phyloP scores from a whole-genome alignment of 176 grass and related monocot genomes.

The Phoenix roebelenii region DNA sequence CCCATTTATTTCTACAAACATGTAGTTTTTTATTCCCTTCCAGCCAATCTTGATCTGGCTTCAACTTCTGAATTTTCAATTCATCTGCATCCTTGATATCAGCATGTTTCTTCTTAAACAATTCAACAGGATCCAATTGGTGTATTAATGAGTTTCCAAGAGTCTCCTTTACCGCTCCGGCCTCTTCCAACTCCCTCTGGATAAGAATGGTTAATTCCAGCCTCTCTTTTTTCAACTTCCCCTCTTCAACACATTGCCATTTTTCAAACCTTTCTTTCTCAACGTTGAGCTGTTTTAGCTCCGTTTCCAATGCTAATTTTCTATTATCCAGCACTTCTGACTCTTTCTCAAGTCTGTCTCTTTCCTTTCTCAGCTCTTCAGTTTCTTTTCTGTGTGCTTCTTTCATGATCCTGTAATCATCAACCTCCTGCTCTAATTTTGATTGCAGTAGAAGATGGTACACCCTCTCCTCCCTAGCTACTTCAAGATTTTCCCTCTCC shows the following conservation, averaged over 20 bases:
- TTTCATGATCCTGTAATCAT: slow-evolving; percentile 68
- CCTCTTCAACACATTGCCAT: slow-evolving; percentile 51
- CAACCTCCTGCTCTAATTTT: slow-evolving; percentile 79
- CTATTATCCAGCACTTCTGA: slow-evolving; percentile 90
- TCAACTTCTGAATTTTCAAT: slow-evolving; percentile 64
- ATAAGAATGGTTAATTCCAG: slow-evolving; percentile 37
- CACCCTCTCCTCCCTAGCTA: slow-evolving; percentile 66
- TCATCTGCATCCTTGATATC: slow-evolving; percentile 52
- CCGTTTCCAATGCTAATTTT: slow-evolving; percentile 41
- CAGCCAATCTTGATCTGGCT: slow-evolving; percentile 42
- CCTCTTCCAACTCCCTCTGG: slow-evolving; percentile 32
- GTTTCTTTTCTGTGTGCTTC: slow-evolving; percentile 55
- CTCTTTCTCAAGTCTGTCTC: slow-evolving; percentile 82
- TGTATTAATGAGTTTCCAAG: slow-evolving; percentile 46
- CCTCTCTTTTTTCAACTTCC: slow-evolving; percentile 41
- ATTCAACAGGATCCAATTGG: slow-evolving; percentile 43
- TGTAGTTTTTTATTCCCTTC: slow-evolving; percentile 39
- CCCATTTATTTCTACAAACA: slow-evolving; percentile 47
- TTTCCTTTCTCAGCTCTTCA: slow-evolving; percentile 70
- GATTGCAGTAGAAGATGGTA: slow-evolving; percentile 35
- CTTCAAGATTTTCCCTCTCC: slow-evolving; percentile 57
- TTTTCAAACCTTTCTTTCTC: slow-evolving; percentile 63
- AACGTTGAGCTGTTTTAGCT: slow-evolving; percentile 44
- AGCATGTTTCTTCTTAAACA: slow-evolving; percentile 50
- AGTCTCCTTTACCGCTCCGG: slow-evolving; percentile 44